These are phyloP conservation scores for Geopyxis carbonaria DNA, from an alignment of 495 filamentous ascomycete genomes.

Conservation along the genomic window DNA sequence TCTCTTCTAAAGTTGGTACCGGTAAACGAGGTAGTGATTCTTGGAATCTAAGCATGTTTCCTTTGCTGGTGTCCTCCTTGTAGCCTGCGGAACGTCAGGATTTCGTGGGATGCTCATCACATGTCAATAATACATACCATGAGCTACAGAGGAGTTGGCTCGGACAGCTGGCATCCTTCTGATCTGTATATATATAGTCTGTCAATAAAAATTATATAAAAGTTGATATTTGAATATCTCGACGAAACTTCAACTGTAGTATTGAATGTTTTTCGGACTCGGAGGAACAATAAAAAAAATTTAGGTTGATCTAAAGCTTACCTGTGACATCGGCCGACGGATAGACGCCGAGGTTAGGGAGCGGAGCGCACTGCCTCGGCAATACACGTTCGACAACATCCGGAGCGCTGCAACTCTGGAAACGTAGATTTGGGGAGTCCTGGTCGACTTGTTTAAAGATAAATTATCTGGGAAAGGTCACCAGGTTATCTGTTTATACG, in stretches of 20 bases:
- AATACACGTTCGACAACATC: conserved; percentile 23
- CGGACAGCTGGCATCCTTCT: conserved; percentile 2
- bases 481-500: neutral
- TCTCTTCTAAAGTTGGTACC: conserved; percentile 88
- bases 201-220: conserved; percentile 6
- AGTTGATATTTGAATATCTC: neutral
- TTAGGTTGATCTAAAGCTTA: conserved; percentile 11
- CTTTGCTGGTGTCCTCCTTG: conserved; percentile 78
- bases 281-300: conserved; percentile 6
- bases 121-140: conserved; percentile 2
- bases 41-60: conserved; percentile 88
- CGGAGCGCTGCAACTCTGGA: conserved; percentile 2
- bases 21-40: conserved; percentile 83
- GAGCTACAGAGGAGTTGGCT: neutral
- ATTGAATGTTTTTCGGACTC: conserved; percentile 7
- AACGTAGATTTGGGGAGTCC: neutral
- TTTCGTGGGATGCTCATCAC: neutral
- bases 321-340: conserved; percentile 14
- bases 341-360: conserved; percentile 23
- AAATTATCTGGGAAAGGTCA: neutral
- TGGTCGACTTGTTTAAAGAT: neutral
- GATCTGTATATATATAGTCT: conserved; percentile 4
- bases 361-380: conserved; percentile 17
- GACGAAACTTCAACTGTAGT: conserved; percentile 5
- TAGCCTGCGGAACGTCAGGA: conserved; percentile 42